Percentiles rank a stretch among this genome's conserved stretches.
Conservation (phyloP, 768 basidiomycete species). For the Calvatia gigantea region DNA sequence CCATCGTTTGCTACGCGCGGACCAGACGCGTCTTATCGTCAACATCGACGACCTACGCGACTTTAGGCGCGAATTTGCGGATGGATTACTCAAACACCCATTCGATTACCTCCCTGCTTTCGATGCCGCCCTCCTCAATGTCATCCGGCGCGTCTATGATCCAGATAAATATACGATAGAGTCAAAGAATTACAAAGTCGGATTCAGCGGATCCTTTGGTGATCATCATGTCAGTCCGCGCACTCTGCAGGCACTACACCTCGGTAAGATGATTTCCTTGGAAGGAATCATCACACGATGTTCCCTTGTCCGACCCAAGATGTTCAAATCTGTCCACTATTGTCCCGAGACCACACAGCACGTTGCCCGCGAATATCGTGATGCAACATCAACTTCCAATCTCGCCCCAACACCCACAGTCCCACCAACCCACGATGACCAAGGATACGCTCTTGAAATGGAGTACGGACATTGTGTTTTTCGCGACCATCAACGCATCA, state of each 20-base stretch:
- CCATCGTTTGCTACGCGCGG: constrained; percentile 73
- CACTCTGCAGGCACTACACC: constrained; percentile 80
- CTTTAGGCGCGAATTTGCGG: constrained; percentile 82
- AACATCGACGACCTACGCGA: constrained; percentile 96
- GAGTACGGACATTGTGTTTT: constrained; percentile 93
- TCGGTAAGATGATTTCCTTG: constrained; percentile 94
- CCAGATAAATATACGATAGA: constrained; percentile 77
- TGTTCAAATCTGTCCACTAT: constrained; percentile 96
- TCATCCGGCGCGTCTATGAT: constrained; percentile 74
- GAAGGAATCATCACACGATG: constrained; percentile 99
- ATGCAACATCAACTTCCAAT: constrained; percentile 85
- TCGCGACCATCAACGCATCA: constrained; percentile 95
- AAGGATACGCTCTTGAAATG: constrained; percentile 81
- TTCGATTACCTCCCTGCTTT: constrained; percentile 85
- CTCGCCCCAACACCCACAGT: constrained; percentile 82
- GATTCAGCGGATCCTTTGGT: constrained; percentile 94
- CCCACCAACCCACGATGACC: constrained; percentile 89
- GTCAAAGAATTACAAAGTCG: constrained; percentile 80
- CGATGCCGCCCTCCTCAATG: constrained; percentile 74
- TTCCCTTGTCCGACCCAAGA: constrained; percentile 96
- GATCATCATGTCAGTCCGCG: constrained; percentile 97
- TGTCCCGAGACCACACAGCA: constrained; percentile 85
- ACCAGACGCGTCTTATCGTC: constrained; percentile 86
- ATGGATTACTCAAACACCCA: constrained; percentile 87
- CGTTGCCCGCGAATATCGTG: constrained; percentile 88